Evolutionary conservation across 441 rosid genomes (phyloP).

Genomic region (Adansonia gregorii): DNA sequence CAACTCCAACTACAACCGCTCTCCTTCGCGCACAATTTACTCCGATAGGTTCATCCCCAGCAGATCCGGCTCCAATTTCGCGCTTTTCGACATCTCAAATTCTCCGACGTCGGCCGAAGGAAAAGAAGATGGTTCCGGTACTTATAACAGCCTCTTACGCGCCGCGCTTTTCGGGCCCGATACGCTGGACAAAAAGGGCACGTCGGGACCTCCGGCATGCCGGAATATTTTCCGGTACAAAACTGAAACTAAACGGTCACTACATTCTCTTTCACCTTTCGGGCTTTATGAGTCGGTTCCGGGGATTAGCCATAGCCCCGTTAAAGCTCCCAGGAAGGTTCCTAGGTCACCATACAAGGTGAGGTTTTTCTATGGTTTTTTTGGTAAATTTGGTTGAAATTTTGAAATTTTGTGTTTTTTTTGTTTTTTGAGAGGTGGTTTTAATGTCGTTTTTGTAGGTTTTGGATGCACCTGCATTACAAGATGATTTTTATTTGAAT

Average conservation of each 20-base stretch:
- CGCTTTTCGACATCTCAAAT: conserved; percentile 63
- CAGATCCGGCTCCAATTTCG: conserved; percentile 90
- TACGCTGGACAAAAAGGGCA: conserved; percentile 75
- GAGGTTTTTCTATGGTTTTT: conserved; percentile 15
- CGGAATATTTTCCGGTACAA: conserved; percentile 85
- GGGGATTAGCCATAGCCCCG: conserved; percentile 62
- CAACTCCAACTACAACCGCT: conserved; percentile 59
- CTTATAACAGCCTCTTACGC: conserved; percentile 69
- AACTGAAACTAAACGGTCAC: conserved; percentile 70
- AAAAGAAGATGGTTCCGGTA: conserved; percentile 68
- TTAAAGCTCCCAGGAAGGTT: conserved; percentile 81
- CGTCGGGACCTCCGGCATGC: conserved; percentile 39
- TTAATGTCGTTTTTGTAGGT: conserved; percentile 50
- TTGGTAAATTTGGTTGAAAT: neutral
- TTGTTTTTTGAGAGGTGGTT: neutral
- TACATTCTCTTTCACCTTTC: conserved; percentile 70
- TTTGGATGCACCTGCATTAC: conserved; percentile 95
- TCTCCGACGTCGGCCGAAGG: conserved; percentile 40
- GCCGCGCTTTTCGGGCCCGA: conserved; percentile 80
- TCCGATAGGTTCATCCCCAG: conserved; percentile 92
- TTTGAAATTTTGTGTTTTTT: neutral
- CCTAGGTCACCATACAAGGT: conserved; percentile 93
- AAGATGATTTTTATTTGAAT: conserved; percentile 97
- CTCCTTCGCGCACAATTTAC: conserved; percentile 83
- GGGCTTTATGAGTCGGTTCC: conserved; percentile 60